Conservation (phyloP, 1,139 yeast species). For the Taphrina confusa region DNA sequence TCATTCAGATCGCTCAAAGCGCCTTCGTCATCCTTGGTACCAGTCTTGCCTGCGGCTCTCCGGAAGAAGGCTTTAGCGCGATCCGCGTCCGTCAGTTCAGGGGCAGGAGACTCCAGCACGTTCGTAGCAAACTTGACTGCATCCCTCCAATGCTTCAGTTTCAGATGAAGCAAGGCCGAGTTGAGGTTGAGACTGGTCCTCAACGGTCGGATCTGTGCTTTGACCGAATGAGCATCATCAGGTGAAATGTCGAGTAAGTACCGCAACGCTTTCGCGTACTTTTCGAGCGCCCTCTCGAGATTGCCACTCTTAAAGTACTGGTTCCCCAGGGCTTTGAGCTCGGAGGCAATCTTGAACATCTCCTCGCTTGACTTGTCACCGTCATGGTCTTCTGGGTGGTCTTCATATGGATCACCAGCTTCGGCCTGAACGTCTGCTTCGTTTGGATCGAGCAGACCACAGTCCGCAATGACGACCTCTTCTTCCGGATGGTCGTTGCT, state of each 20-base stretch:
- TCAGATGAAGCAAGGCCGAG: slow-evolving; percentile 72
- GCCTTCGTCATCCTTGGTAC: slow-evolving; percentile 63
- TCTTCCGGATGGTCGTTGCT: slow-evolving; percentile 60
- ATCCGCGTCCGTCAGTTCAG: slow-evolving; percentile 63
- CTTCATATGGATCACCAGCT: slow-evolving; percentile 84
- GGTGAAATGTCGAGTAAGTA: slow-evolving; percentile 75
- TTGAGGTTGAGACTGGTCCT: slow-evolving; percentile 68
- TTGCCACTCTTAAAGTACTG: slow-evolving; percentile 67
- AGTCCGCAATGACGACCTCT: slow-evolving; percentile 68
- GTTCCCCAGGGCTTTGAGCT: slow-evolving; percentile 80
- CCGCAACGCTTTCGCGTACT: slow-evolving; percentile 69
- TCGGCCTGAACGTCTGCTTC: slow-evolving; percentile 50
- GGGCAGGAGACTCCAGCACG: slow-evolving; percentile 59
- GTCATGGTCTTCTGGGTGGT: slow-evolving; percentile 70
- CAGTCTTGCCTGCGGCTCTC: slow-evolving; percentile 77
- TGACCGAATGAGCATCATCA: slow-evolving; percentile 52
- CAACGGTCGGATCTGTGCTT: slow-evolving; percentile 51
- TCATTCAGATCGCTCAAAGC: slow-evolving; percentile 54
- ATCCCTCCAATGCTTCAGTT: slow-evolving; percentile 58
- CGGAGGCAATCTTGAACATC: slow-evolving; percentile 65
- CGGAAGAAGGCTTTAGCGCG: slow-evolving; percentile 84
- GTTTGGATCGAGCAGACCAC: slow-evolving; percentile 71
- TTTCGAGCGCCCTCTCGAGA: slow-evolving; percentile 57
- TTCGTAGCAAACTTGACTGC: slow-evolving; percentile 63
- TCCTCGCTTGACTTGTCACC: slow-evolving; percentile 55